phyloP scores from a whole-genome alignment of 495 filamentous ascomycete genomes.

The Monascus purpureus region DNA sequence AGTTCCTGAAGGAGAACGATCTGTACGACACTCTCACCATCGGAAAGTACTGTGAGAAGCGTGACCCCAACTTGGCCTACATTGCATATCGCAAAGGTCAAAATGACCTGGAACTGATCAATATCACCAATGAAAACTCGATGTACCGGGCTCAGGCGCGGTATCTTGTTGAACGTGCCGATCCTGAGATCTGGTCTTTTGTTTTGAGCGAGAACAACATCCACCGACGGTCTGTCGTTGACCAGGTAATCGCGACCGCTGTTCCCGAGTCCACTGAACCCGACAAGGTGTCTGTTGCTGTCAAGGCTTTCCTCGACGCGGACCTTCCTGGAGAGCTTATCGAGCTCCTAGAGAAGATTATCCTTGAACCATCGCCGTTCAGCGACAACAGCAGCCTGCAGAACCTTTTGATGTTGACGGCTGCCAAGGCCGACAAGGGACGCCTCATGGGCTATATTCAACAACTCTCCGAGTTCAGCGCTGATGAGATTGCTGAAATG shows the following conservation, averaged over 20 bases:
- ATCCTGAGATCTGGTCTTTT: constrained; percentile 85
- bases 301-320: constrained; percentile 77
- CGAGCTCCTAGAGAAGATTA: constrained; percentile 97
- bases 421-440: constrained; percentile 89
- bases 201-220: constrained; percentile 92
- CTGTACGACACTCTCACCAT: constrained; percentile 87
- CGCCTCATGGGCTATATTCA: constrained; percentile 97
- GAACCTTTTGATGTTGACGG: constrained; percentile 93
- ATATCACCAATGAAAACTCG: constrained; percentile 94
- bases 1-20: constrained; percentile 96
- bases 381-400: constrained; percentile 94
- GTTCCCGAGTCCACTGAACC: constrained; percentile 91
- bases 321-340: constrained; percentile 92
- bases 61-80: constrained; percentile 91
- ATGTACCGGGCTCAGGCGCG: constrained; percentile 98
- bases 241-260: constrained; percentile 93
- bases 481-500: constrained; percentile 82
- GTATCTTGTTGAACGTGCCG: constrained; percentile 83
- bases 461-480: constrained; percentile 72
- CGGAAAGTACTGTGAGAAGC: constrained; percentile 98
- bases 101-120: constrained; percentile 94
- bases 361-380: constrained; percentile 92
- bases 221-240: constrained; percentile 81
- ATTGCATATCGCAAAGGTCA: constrained; percentile 94
- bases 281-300: constrained; percentile 88